Evolutionary conservation across 1,284 basidiomycete genomes (phyloP).

Genomic region (Pseudozyma thailandica): DNA sequence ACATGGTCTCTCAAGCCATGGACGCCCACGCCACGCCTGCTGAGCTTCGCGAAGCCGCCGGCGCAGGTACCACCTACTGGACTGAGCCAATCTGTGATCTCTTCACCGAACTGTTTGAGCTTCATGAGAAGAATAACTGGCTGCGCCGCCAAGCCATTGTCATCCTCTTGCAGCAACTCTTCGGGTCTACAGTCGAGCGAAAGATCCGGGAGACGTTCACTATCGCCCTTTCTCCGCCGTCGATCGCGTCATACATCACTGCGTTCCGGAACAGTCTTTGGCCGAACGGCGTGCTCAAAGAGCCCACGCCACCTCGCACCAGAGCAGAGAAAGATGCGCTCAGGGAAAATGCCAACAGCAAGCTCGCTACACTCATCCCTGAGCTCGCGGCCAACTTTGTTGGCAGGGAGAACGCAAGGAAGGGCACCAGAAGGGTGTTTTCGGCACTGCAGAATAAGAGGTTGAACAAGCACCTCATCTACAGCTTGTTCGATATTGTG

Average conservation of each 20-base stretch:
- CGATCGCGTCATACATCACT: conserved; percentile 75
- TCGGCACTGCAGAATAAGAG: conserved; percentile 90
- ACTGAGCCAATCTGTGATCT: conserved; percentile 94
- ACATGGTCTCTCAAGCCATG: conserved; percentile 54
- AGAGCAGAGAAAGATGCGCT: conserved; percentile 81
- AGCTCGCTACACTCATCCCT: conserved; percentile 89
- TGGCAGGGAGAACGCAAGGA: conserved; percentile 88
- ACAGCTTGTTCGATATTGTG: conserved; percentile 47
- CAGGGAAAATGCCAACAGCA: conserved; percentile 84
- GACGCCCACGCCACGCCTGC: conserved; percentile 63
- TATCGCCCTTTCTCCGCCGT: conserved; percentile 68
- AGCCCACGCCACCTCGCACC: conserved; percentile 76
- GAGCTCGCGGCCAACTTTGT: conserved; percentile 96
- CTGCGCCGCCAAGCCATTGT: conserved; percentile 93
- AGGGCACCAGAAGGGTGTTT: conserved; percentile 89
- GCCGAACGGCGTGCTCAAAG: conserved; percentile 81
- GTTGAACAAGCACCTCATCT: conserved; percentile 73
- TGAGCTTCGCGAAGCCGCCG: conserved; percentile 80
- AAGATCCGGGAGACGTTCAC: conserved; percentile 83
- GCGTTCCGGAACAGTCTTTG: conserved; percentile 78
- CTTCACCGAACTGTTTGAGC: conserved; percentile 88
- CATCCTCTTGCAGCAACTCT: conserved; percentile 91
- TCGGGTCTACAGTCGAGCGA: conserved; percentile 96
- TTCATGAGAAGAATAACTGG: conserved; percentile 96
- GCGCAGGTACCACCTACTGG: conserved; percentile 81